Base-by-base conservation (phyloP, 768 basidiomycete species). In the Mycena rosella region DNA sequence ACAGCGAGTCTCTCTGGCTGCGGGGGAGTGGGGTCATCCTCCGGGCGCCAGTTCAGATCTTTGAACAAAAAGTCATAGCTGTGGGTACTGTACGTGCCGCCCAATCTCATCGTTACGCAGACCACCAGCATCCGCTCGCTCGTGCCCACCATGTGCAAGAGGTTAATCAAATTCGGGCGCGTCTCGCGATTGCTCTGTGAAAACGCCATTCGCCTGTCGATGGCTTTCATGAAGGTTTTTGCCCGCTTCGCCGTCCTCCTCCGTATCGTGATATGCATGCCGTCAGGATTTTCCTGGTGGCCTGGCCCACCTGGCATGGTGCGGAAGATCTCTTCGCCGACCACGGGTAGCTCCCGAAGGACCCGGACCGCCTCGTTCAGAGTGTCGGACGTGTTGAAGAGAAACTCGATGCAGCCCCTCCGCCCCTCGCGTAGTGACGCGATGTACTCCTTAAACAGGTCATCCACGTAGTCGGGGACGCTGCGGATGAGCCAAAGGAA, bases 21-120 rank as follows among this genome's bases (percentile, higher is more conserved):
- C n/a, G n/a, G n/a, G n/a, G n/a, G 22, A 4, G 48, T 15, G 3
- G 51, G 32, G 26, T 11, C 30, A 32, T 54, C n/a, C 26, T 63
- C 56, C 36, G 66, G 47, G 6, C 20, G 4, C 67, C 60, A 68
- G 30, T 47, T 27, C 22, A 63, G 8, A 27, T 49, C 61, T 27
- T 54, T 63, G 49, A 58, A 62, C 7, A 68, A 24, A 14, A 62
- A 62, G n/a, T 67, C 66, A 17, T 67, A 67, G 30, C 60, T 61
- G 9, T 55, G 36, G 17, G 66, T 67, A 40, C 27, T 49, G 47
- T 26, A 49, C 18, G 54, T 57, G 47, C 40, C 45, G 14, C 4
- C 60, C 38, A 67, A 40, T 60, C 54, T 40, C 53, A 56, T 51
- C 27, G 53, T 49, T 4, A 27, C 60, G 26, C 66, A 61, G 30